Conservation (phyloP, 1,284 basidiomycete genomes). For the Pseudozyma hubeiensis region DNA sequence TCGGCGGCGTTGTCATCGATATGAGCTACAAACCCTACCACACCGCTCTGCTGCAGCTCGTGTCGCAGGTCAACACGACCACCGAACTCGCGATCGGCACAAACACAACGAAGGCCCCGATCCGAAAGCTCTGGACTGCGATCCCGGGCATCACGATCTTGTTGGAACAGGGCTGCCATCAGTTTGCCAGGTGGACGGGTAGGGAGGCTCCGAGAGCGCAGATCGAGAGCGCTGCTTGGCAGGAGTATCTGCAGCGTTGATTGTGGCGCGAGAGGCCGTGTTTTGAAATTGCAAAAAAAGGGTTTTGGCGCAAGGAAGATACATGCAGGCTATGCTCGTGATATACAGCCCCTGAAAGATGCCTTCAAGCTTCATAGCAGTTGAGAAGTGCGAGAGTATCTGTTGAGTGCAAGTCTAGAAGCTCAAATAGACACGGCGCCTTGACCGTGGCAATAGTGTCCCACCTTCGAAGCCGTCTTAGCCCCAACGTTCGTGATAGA, state of each 20-base stretch:
- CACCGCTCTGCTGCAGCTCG: conserved; percentile 61
- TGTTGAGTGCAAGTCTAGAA: too few relatives aligned
- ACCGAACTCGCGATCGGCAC: conserved; percentile 13
- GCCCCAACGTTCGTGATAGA: too few relatives aligned
- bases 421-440: too few relatives aligned
- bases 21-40: conserved; percentile 67
- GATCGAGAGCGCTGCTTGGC: conserved; percentile 56
- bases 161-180: conserved; percentile 65
- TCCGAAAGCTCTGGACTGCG: conserved; percentile 50
- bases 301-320: too few relatives aligned
- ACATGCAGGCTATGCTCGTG: too few relatives aligned
- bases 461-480: too few relatives aligned
- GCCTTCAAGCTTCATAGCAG: too few relatives aligned
- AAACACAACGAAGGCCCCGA: conserved; percentile 19
- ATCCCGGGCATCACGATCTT: conserved; percentile 63
- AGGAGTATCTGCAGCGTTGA: conserved; percentile 46
- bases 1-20: conserved; percentile 66
- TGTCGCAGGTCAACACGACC: conserved; percentile 25
- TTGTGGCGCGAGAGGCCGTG: background rate
- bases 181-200: conserved; percentile 65
- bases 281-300: background rate
- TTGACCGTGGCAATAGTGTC: too few relatives aligned
- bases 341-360: too few relatives aligned
- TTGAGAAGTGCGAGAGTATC: too few relatives aligned
- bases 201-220: conserved; percentile 51